Percentiles rank a stretch among this genome's conserved stretches.
Conservation (phyloP, 192 early-diverging fungal genomes). For the Gorgonomyces haynaldii region DNA sequence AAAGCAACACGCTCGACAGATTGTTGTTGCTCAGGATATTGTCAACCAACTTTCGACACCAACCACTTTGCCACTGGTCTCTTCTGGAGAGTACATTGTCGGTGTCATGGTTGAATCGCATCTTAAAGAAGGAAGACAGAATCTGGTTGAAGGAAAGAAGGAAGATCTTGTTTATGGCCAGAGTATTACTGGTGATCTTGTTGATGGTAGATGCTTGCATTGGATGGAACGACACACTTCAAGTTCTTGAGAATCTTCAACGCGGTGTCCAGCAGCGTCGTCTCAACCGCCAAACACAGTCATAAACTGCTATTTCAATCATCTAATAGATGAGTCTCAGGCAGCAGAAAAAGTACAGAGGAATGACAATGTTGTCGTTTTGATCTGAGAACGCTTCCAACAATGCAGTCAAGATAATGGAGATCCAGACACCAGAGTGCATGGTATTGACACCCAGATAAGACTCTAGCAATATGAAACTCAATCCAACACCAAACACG, state of each 20-base stretch:
- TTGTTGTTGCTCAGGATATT: conserved; percentile 63
- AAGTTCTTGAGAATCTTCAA: conserved; percentile 58
- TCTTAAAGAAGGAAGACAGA: conserved; percentile 68
- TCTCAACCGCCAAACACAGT: too few relatives aligned
- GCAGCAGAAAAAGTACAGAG: conserved; percentile 49
- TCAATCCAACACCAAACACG: conserved; percentile 27
- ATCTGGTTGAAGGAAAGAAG: conserved; percentile 58
- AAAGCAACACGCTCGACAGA: conserved; percentile 79
- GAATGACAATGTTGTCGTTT: conserved; percentile 91
- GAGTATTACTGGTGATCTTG: conserved; percentile 83
- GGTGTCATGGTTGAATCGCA: conserved; percentile 97
- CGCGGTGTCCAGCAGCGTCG: conserved; percentile 46
- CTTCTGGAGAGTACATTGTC: conserved; percentile 58
- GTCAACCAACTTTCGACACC: conserved; percentile 18
- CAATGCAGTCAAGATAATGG: conserved; percentile 38
- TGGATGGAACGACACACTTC: conserved; percentile 77
- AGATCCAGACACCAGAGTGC: conserved; percentile 7
- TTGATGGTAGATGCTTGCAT: conserved; percentile 95
- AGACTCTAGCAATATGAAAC: conserved; percentile 9
- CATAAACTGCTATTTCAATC: too few relatives aligned
- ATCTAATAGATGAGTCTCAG: background rate
- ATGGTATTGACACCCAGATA: conserved; percentile 9
- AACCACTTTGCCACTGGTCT: conserved; percentile 45
- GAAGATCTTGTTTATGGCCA: conserved; percentile 75
- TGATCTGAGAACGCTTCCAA: conserved; percentile 82